Conservation (phyloP, 371 early-diverging fungal species). For the Saksenaea oblongispora region DNA sequence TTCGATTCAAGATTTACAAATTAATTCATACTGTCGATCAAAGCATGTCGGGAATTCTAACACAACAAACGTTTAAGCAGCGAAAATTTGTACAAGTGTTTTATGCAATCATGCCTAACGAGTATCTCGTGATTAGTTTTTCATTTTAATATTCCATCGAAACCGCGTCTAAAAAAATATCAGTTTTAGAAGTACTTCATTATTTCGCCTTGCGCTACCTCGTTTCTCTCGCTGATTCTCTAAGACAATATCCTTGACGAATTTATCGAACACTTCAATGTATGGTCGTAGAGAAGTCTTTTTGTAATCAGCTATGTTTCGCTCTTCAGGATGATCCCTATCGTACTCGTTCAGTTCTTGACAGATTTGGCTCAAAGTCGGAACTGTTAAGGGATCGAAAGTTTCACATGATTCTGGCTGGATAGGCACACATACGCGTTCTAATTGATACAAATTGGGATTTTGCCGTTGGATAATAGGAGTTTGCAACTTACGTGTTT, state of each 20-base stretch:
- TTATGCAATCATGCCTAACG: neutral
- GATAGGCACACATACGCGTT: conserved; percentile 92
- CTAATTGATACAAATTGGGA: conserved; percentile 29
- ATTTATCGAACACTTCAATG: conserved; percentile 68
- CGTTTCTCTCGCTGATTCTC: conserved; percentile 40
- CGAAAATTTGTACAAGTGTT: no score
- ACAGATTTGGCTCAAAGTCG: conserved; percentile 68
- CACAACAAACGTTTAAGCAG: no score
- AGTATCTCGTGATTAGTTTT: neutral
- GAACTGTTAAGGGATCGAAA: conserved; percentile 83
- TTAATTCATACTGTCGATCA: no score
- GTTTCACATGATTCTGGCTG: conserved; percentile 68
- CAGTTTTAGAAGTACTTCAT: neutral
- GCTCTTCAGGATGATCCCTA: conserved; percentile 16
- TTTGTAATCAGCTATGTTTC: conserved; percentile 52
- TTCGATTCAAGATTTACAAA: no score
- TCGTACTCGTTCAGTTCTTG: conserved; percentile 58
- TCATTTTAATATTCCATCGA: neutral
- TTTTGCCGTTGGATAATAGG: neutral
- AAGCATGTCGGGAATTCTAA: no score
- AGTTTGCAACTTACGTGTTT: conserved; percentile 66
- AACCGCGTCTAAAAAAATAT: neutral
- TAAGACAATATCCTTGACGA: conserved; percentile 54
- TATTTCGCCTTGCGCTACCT: conserved; percentile 27
- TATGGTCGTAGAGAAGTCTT: conserved; percentile 65